These are phyloP conservation scores for Nicotiana rustica DNA, from an alignment of 305 asterid genomes.

Conservation along the genomic window DNA sequence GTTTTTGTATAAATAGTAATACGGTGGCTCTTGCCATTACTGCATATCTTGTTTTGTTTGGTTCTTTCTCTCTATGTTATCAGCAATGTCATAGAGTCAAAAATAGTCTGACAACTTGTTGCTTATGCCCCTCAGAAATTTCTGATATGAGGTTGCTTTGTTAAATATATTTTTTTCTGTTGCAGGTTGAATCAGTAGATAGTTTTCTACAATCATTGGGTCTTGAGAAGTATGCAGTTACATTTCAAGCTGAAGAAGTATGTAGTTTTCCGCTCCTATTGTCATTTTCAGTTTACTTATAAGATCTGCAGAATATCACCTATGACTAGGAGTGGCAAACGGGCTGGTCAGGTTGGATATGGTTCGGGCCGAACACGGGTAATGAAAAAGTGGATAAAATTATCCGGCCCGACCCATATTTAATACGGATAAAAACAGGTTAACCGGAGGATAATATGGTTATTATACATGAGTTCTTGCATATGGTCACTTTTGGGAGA, in stretches of 20 bases:
- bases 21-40: background rate
- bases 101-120: background rate
- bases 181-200: constrained; percentile 85
- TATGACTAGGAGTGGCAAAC: too few relatives aligned
- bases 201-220: constrained; percentile 79
- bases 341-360: too few relatives aligned
- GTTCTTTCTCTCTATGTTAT: background rate
- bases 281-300: constrained; percentile 21
- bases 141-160: background rate
- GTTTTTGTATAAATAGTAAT: background rate
- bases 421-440: too few relatives aligned
- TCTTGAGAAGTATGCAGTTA: constrained; percentile 81
- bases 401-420: too few relatives aligned
- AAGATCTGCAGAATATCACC: constrained; percentile 23
- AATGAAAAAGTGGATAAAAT: too few relatives aligned
- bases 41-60: background rate
- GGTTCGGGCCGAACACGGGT: too few relatives aligned
- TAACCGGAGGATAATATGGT: too few relatives aligned
- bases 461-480: too few relatives aligned
- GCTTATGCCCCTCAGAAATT: background rate
- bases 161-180: background rate
- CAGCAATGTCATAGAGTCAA: background rate
- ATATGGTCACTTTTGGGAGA: too few relatives aligned
- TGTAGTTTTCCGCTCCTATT: constrained; percentile 31
- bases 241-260: constrained; percentile 99